Percentiles rank a stretch among this genome's conserved stretches.
These are phyloP conservation scores for Auxenochlorella protothecoides DNA, from an alignment of 139 green algal genomes.

Conservation along the genomic window DNA sequence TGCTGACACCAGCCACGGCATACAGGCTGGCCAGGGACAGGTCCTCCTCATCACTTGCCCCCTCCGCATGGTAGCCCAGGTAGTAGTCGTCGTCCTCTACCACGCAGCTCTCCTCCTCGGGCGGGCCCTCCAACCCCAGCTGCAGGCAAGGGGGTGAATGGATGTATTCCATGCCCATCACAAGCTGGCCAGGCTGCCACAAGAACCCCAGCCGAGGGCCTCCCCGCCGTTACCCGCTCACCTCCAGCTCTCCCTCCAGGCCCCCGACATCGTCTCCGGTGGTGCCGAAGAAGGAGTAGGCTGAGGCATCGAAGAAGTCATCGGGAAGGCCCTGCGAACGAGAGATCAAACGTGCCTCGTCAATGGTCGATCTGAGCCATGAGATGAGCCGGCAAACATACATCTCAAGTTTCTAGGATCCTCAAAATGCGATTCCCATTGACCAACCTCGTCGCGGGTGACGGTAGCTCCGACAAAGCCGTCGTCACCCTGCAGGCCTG, in stretches of 20 bases:
- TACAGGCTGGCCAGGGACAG: constrained; percentile 56
- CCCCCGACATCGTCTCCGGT: constrained; percentile 20
- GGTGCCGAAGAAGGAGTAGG: constrained; percentile 62
- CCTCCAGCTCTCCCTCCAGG: constrained; percentile 46
- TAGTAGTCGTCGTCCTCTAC: constrained; percentile 20
- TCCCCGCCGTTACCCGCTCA: not conserved
- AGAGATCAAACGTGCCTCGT: too few relatives aligned
- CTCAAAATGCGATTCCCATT: too few relatives aligned
- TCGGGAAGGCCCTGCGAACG: too few relatives aligned
- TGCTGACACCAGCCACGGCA: constrained; percentile 8
- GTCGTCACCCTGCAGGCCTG: too few relatives aligned
- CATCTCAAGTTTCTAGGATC: too few relatives aligned
- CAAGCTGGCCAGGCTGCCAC: not conserved
- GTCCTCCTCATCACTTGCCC: constrained; percentile 30
- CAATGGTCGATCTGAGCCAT: too few relatives aligned
- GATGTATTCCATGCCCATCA: not conserved
- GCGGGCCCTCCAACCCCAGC: constrained; percentile 63
- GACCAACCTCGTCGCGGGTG: too few relatives aligned
- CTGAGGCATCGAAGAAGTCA: not conserved
- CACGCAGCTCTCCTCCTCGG: constrained; percentile 20
- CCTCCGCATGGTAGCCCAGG: constrained; percentile 2
- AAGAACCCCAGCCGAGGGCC: not conserved
- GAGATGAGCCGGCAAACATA: too few relatives aligned
- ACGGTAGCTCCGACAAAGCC: too few relatives aligned
- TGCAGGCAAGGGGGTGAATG: constrained; percentile 11